Evolutionary conservation across 345 rosid genomes (phyloP).

Genomic region (Erodium maritimum): DNA sequence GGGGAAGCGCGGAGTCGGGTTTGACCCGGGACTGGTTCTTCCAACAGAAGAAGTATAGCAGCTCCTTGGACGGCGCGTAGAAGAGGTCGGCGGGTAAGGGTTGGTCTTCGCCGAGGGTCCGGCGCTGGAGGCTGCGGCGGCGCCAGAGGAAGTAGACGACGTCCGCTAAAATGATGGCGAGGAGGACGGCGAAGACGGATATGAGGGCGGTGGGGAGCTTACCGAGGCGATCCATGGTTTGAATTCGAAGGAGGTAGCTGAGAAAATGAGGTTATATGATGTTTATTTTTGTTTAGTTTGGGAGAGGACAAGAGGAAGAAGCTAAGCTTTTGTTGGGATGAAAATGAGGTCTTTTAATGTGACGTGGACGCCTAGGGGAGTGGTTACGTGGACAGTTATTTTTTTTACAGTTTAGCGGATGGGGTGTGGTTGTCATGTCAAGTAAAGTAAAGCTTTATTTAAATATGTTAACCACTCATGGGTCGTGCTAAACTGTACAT

Average conservation of each 20-base stretch:
- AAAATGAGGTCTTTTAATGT: too few relatives aligned
- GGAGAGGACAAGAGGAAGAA: too few relatives aligned
- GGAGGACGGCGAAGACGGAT: conserved; percentile 25
- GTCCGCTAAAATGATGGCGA: conserved; percentile 27
- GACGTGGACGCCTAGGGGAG: too few relatives aligned
- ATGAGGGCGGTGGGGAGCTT: conserved; percentile 30
- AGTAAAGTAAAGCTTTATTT: too few relatives aligned
- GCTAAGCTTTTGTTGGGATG: too few relatives aligned
- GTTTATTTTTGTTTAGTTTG: too few relatives aligned
- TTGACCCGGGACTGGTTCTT: conserved; percentile 41
- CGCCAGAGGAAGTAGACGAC: conserved; percentile 45
- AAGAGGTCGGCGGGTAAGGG: background rate
- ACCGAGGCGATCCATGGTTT: conserved; percentile 26
- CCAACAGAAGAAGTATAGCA: conserved; percentile 66
- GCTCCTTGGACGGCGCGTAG: conserved; percentile 48
- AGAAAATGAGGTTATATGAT: too few relatives aligned
- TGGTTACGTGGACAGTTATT: too few relatives aligned
- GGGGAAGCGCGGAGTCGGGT: conserved; percentile 15
- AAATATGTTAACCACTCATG: too few relatives aligned
- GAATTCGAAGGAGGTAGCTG: background rate
- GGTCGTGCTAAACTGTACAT: too few relatives aligned
- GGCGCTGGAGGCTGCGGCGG: conserved; percentile 25
- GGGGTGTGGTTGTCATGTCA: too few relatives aligned
- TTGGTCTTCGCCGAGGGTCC: conserved; percentile 10
- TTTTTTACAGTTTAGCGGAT: too few relatives aligned